Evolutionary conservation across 305 asterid species (phyloP), one percentile per base, ranked within the genome.

Genomic region (Andrographis paniculata): DNA sequence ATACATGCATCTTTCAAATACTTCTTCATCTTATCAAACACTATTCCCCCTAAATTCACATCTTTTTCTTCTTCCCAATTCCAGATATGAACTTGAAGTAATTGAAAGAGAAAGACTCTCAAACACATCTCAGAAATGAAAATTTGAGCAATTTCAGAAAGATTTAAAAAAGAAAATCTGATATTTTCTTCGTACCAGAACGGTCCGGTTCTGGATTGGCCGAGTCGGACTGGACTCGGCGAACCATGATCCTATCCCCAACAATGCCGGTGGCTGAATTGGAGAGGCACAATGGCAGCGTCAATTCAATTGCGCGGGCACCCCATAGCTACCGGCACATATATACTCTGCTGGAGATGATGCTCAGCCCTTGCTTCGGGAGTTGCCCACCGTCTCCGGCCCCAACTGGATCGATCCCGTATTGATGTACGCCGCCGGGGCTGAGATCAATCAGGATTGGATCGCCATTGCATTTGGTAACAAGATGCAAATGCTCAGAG

Each of bases 361-460:
- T 16, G 86, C 79, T 11, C 93, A 73, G 67, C 87, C 93, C 0
- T 71, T 87, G 59, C 79, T 83, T 21, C 80, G 94, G 96, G 94
- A 87, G 53, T 53, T 83, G 55, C 94, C 94, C 0, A 83, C 93
- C 0, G 93, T 87, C 37, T 87, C 91, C 1, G 91, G 96, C 4
- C 93, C 96, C 0, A 76, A 71, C 53, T 91, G 94, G 69, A 80
- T 87, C 52, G 93, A 87, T 63, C 96, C 93, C 1, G 61, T 73
- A 76, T 66, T 80, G 1, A 61, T 73, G 82, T 83, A 78, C 65
- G 51, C 65, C 6, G 77, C 79, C 2, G 80, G 67, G 13, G 58
- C 78, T 0, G 96, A 83, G 79, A 68, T 87, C 57, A 87, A 83
- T 56, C 91, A 78, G 14, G 94, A 83, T 51, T 87, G 93, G 96